Evolutionary conservation across 1,284 basidiomycete genomes (phyloP), one percentile per base, ranked within the genome.

Genomic region (Leucoagaricus sp.): DNA sequence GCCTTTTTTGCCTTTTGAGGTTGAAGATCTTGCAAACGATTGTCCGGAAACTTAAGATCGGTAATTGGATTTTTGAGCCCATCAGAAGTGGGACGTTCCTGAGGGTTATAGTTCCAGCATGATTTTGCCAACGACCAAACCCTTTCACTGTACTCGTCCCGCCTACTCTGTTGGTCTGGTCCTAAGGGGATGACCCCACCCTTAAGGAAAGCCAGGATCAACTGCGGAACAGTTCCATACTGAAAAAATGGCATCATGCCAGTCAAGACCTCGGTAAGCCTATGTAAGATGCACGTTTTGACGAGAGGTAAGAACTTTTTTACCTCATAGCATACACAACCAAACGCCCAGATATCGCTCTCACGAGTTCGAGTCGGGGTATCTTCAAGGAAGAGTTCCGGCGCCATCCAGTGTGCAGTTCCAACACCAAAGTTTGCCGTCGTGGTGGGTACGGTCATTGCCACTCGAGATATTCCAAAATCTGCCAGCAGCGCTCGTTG

Each of bases 381-480:
- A 3, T 48, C 46, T 1, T 31, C 29, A n/a, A 25, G 36, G 15
- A 34, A 28, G 21, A 66, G 57, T 49, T 66, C 65, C 1, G 65
- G 63, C 10, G 63, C 63, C 45, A 58, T 62, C 65, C 61, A 64
- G 33, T 63, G 50, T 57, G 53, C 34, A 49, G 61, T 64, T 45
- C 69, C 70, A 19, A 50, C 57, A 12, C 41, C 40, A 5, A 38
- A 33, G 5, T 23, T 46, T 8, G 45, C 40, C 8, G 25, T 56
- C 26, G 54, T 55, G 3, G 60, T 42, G 15, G 59, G 48, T 15
- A 59, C 47, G 1, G 55, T 28, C 31, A 61, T 64, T 12, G 51
- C 52, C 8, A 66, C 52, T 13, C 58, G 60, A 3, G 69, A 67
- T n/a, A 71, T 59, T 6, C 70, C 70, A 55, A 72, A 72, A 42